Evolutionary conservation across 2,329 filamentous ascomycete genomes (phyloP).

Genomic region (Aspergillus proliferans): DNA sequence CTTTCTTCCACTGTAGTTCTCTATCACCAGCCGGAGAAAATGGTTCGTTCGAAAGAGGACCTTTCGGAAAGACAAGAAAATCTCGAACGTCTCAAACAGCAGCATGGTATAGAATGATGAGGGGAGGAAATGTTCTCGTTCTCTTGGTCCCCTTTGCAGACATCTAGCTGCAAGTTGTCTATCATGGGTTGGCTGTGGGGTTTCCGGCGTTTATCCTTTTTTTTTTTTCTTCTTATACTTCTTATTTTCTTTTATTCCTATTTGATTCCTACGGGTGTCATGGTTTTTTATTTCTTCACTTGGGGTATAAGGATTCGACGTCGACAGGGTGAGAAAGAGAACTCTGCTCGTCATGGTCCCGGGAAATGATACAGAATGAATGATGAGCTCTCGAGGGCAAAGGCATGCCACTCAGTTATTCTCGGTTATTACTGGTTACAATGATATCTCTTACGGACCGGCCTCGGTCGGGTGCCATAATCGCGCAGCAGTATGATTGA

Average conservation of each 20-base stretch:
- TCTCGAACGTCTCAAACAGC: slow-evolving; percentile 95
- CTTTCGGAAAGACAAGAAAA: slow-evolving; percentile 89
- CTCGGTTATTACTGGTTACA: slow-evolving; percentile 8
- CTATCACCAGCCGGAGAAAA: slow-evolving; percentile 73
- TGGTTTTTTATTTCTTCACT: slow-evolving; percentile 17
- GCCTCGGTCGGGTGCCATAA: slow-evolving; percentile 12
- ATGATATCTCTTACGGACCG: slow-evolving; percentile 1
- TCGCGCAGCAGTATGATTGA: slow-evolving; percentile 2
- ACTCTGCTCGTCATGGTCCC: slow-evolving; percentile 10
- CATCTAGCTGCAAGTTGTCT: slow-evolving; percentile 27
- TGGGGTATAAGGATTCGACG: slow-evolving; percentile 15
- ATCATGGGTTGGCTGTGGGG: slow-evolving; percentile 33
- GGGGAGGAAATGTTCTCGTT: slow-evolving; percentile 22
- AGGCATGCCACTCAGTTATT: slow-evolving; percentile 9
- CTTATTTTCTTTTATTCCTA: slow-evolving; percentile 14
- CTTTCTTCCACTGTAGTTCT: slow-evolving; percentile 45
- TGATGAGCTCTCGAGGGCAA: slow-evolving; percentile 11
- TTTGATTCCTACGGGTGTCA: slow-evolving; percentile 28
- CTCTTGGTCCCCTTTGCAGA: slow-evolving; percentile 27
- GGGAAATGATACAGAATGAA: slow-evolving; percentile 16
- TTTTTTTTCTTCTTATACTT: background rate
- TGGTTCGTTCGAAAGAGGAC: slow-evolving; percentile 84
- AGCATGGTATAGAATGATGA: slow-evolving; percentile 95
- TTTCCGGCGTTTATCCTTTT: slow-evolving; percentile 30
- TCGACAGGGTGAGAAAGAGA: slow-evolving; percentile 23